Evolutionary conservation across 2,329 filamentous ascomycete genomes (phyloP), one percentile per base, ranked within the genome.

Genomic region (Parastagonospora nodorum): DNA sequence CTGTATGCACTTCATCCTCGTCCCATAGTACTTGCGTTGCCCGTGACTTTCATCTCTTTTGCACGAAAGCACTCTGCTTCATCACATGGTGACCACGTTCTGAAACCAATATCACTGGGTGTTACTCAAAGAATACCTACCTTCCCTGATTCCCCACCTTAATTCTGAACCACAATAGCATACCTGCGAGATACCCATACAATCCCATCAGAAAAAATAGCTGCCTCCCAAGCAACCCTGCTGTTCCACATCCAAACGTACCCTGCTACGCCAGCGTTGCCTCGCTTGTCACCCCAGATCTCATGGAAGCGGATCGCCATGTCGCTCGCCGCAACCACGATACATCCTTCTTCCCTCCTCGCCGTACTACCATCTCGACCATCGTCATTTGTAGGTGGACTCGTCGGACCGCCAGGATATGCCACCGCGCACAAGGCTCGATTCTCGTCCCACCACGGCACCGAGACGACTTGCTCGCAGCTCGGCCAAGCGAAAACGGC

Each of bases 401-500:
- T 45, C 46, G 75, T 77, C 2, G 84, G 81, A 5, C 84, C 81
- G 2, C 85, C 83, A 8, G 92, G 90, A 72, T 94, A 97, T 1
- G 89, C 80, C 41, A 97, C 87, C n/a, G 91, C 93, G 74, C 88
- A 96, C 28, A 99, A 75, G 8, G 92, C 93, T 32, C 91, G 82
- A 69, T 89, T 84, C 53, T 90, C 86, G 30, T 87, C 84, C 42
- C 85, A 86, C 93, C 86, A 97, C 0, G 92, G 89, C 49, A 97
- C 88, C 12, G 88, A 87, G 9, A 90, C 88, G 1, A 97, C 84
- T 68, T 94, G 90, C 58, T 85, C 84, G 74, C 94, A 97, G 48
- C 89, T 88, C 0, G 94, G 94, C 94, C 94, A 97, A 39, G 88
- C 88, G 74, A 97, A 99, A 8, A 97, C 88, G 1, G 92, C 94